A percentile compares a stretch with the other conserved stretches of the same genome.
phyloP scores from a whole-genome alignment of 768 basidiomycete species.

The Xerocomellus chrysenteron region DNA sequence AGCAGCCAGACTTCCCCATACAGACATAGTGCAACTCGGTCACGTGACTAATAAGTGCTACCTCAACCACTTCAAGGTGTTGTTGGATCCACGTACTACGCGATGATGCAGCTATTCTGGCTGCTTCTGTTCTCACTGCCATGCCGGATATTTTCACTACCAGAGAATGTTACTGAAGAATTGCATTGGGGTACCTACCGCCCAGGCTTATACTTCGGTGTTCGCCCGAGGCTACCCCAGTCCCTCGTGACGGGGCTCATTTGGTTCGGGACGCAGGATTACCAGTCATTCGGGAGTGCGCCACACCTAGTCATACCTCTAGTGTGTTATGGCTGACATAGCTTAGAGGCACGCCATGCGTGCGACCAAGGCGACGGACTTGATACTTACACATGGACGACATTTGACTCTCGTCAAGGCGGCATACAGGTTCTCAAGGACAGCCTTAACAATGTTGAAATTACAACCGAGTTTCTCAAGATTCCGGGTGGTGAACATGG shows the following conservation, averaged over 20 bases:
- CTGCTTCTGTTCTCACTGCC: slow-evolving; percentile 28
- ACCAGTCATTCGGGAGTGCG: slow-evolving; percentile 65
- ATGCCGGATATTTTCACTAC: slow-evolving; percentile 12
- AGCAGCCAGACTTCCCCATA: too few relatives aligned
- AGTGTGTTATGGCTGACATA: slow-evolving; percentile 1
- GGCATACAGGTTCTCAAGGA: slow-evolving; percentile 86
- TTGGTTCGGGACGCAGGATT: slow-evolving; percentile 92
- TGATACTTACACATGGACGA: slow-evolving; percentile 81
- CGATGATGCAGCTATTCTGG: slow-evolving; percentile 26
- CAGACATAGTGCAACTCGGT: neutral
- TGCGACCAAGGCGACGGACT: slow-evolving; percentile 88
- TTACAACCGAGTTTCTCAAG: slow-evolving; percentile 86
- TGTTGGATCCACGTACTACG: neutral
- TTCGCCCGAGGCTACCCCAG: slow-evolving; percentile 79
- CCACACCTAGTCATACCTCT: slow-evolving; percentile 12
- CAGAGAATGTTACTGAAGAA: slow-evolving; percentile 38
- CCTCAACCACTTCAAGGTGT: neutral
- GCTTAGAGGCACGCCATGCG: slow-evolving; percentile 72
- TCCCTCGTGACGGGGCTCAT: slow-evolving; percentile 92
- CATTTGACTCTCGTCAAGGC: slow-evolving; percentile 82
- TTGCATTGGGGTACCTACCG: slow-evolving; percentile 78
- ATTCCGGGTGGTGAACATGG: slow-evolving; percentile 79
- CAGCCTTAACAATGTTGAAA: slow-evolving; percentile 75
- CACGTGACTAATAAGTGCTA: neutral
- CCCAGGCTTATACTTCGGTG: slow-evolving; percentile 93